Percentiles rank a stretch among this genome's conserved stretches.
Conservation (phyloP, 2,329 filamentous ascomycete genomes). For the Colletotrichum sp. region DNA sequence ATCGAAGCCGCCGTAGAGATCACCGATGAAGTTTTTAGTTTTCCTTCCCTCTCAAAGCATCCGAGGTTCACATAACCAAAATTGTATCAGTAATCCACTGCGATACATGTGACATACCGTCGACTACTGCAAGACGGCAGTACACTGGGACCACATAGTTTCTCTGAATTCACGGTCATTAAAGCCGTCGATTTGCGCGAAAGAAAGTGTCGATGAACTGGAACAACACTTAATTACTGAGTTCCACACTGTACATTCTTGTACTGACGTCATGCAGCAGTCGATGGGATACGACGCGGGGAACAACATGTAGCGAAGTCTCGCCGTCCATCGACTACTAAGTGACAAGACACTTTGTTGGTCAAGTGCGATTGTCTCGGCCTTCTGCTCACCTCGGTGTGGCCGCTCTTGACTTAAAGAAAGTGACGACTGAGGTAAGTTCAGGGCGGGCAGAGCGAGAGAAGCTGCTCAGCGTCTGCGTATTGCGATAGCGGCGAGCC, state of each 20-base stretch:
- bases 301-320: neutral
- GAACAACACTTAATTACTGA: too few species aligned
- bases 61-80: accelerated
- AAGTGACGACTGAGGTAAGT: neutral
- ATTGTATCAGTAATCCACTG: neutral
- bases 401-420: neutral
- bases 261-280: neutral
- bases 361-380: neutral
- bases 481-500: neutral
- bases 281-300: accelerated
- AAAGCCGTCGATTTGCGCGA: too few species aligned
- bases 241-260: too few species aligned
- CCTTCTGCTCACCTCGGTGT: neutral
- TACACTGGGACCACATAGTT: too few species aligned
- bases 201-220: too few species aligned
- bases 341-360: neutral
- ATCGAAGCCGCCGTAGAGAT: neutral
- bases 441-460: neutral
- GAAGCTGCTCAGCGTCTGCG: neutral
- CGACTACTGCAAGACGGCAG: too few species aligned
- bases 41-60: neutral
- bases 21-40: neutral
- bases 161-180: too few species aligned
- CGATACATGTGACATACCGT: neutral
- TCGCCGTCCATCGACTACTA: neutral